Evolutionary conservation across 306 rosid species (phyloP).

Genomic region (Trichosanthes cucumerina): DNA sequence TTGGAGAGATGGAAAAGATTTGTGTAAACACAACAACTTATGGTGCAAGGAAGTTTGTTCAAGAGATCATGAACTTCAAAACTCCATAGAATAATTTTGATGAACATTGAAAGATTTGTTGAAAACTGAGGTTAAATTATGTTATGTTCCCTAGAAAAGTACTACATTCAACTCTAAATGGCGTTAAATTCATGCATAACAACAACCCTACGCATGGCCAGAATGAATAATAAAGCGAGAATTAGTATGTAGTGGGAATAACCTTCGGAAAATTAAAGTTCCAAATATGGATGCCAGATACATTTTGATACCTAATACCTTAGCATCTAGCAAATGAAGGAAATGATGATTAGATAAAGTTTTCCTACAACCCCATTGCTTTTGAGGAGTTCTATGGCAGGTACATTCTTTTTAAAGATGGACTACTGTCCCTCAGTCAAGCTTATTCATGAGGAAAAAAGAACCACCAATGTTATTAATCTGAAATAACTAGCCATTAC

Average conservation of each 20-base stretch:
- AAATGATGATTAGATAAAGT: neutral
- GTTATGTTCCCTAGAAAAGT: neutral
- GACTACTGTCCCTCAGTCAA: slow-evolving; percentile 89
- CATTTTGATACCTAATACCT: too few relatives aligned
- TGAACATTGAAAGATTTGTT: neutral
- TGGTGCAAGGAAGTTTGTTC: neutral
- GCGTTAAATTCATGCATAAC: neutral
- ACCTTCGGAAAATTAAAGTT: neutral
- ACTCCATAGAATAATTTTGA: neutral
- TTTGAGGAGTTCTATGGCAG: slow-evolving; percentile 22
- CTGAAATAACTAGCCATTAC: neutral
- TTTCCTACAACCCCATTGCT: neutral
- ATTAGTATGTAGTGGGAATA: neutral
- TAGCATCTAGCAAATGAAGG: neutral
- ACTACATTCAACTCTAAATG: neutral
- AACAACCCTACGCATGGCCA: neutral
- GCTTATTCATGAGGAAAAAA: slow-evolving; percentile 64
- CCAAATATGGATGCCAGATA: neutral
- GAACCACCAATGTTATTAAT: neutral
- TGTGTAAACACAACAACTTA: neutral
- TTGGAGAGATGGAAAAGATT: slow-evolving; percentile 6
- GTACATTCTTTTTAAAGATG: slow-evolving; percentile 53
- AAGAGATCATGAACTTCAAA: neutral
- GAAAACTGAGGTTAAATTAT: neutral
- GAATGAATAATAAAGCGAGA: neutral